Evolutionary conservation across 208 protist species (phyloP).

Genomic region (Angomonas deanei): DNA sequence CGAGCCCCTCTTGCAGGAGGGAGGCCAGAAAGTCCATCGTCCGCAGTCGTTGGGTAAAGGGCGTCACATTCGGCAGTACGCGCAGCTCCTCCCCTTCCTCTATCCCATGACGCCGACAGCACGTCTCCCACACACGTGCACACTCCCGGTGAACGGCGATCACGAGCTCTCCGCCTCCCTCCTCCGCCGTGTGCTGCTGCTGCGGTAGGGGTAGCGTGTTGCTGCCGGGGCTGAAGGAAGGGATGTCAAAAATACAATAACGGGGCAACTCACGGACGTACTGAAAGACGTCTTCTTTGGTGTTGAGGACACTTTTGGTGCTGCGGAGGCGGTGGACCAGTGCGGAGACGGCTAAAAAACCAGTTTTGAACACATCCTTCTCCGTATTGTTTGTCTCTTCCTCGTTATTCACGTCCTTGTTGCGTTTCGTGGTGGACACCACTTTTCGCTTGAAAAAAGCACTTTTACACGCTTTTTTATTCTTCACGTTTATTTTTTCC

Average conservation of each 20-base stretch:
- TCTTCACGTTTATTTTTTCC: not conserved
- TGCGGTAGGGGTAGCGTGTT: not conserved
- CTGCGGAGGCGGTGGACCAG: conserved; percentile 71
- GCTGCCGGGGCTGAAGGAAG: conserved; percentile 45
- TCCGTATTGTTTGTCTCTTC: not conserved
- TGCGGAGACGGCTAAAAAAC: conserved; percentile 72
- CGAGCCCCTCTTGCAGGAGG: conserved; percentile 33
- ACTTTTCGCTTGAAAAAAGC: no score
- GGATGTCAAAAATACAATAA: conserved; percentile 80
- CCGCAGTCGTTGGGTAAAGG: conserved; percentile 77
- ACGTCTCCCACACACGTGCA: not conserved
- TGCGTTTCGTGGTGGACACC: no score
- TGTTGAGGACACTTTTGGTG: conserved; percentile 20
- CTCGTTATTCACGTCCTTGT: not conserved
- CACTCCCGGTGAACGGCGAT: conserved; percentile 3
- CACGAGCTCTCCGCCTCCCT: not conserved
- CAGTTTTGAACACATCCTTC: conserved; percentile 28
- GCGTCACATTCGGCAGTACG: conserved; percentile 68
- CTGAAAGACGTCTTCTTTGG: conserved; percentile 43
- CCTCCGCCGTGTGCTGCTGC: not conserved
- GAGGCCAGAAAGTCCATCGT: conserved; percentile 62
- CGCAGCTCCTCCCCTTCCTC: conserved; percentile 57
- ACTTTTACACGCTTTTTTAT: no score
- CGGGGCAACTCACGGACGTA: conserved; percentile 57
- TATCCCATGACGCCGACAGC: conserved; percentile 9